Base-by-base conservation (phyloP, 352 stramenopile species). In the Elongisporangium senticosum region DNA sequence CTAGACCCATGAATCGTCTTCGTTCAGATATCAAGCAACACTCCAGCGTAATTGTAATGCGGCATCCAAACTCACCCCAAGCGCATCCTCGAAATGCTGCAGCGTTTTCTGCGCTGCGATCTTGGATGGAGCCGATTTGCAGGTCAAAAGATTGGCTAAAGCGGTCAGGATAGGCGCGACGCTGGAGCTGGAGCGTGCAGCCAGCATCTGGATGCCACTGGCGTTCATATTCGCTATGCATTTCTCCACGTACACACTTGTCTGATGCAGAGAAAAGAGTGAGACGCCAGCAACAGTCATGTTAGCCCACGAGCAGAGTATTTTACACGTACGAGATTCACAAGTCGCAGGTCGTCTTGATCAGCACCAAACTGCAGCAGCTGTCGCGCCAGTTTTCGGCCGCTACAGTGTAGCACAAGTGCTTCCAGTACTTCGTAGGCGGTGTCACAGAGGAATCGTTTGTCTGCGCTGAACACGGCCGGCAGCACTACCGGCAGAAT, bases 211-310 rank as follows among this genome's bases (percentile, higher is more conserved):
- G 52, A 75, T 60, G 7, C 75, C 69, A 0, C 54, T 23, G 0
- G 68, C 63, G 37, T 65, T 73, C 59, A 81, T 65, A n/a, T 66
- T 74, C 8, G n/a, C 21, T 43, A 86, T 58, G n/a, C 75, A 83
- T 54, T 86, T 87, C 39, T 86, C 77, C 1, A 84, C 68, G 49
- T 87, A 87, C 50, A 86, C 55, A 19, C 68, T 79, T 0, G 75
- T 74, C 77, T 87, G n/a, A 13, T n/a, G 22, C 21, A 43, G 4
- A 33, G 3, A 39, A 26, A 10, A 5, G 22, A 22, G n/a, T 5
- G 19, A 55, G 48, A 49, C 21, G 37, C 20, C 6, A 39, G 21
- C 43, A 14, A n/a, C n/a, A n/a, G 21, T 26, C 11, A 3, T n/a
- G n/a, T 37, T 47, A 21, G n/a, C 17, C n/a, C 24, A 51, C 52